Evolutionary conservation across 2,329 filamentous ascomycete species (phyloP).

Genomic region (Monosporascus ibericus): DNA sequence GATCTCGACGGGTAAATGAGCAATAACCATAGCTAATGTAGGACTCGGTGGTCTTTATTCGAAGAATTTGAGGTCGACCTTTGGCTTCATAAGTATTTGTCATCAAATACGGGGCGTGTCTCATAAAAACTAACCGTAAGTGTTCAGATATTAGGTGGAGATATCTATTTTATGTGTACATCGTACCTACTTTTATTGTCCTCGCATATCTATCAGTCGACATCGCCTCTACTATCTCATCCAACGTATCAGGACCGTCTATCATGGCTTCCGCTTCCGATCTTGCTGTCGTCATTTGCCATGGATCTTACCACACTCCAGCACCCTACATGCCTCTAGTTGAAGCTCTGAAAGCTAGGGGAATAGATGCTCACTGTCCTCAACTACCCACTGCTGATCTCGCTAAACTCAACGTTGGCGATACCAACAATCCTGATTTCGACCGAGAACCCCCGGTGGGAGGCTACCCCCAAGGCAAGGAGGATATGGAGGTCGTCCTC

Average conservation of each 20-base stretch:
- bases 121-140: no score
- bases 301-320: constrained; percentile 25
- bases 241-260: not conserved
- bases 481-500: constrained; percentile 8
- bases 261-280: constrained; percentile 1
- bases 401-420: constrained; percentile 16
- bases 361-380: constrained; percentile 27
- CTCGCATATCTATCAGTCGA: no score
- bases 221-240: no score
- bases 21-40: no score
- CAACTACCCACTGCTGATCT: constrained; percentile 27
- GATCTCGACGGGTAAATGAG: no score
- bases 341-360: constrained; percentile 12
- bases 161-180: no score
- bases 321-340: constrained; percentile 23
- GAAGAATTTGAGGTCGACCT: no score
- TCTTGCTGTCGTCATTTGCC: constrained; percentile 16
- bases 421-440: constrained; percentile 14
- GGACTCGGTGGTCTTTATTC: no score
- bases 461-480: constrained; percentile 22
- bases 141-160: no score
- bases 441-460: constrained; percentile 18
- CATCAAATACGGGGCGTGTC: no score
- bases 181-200: no score
- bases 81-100: no score